Base-by-base conservation (phyloP, 1,284 basidiomycete species). In the Naganishia sp. region DNA sequence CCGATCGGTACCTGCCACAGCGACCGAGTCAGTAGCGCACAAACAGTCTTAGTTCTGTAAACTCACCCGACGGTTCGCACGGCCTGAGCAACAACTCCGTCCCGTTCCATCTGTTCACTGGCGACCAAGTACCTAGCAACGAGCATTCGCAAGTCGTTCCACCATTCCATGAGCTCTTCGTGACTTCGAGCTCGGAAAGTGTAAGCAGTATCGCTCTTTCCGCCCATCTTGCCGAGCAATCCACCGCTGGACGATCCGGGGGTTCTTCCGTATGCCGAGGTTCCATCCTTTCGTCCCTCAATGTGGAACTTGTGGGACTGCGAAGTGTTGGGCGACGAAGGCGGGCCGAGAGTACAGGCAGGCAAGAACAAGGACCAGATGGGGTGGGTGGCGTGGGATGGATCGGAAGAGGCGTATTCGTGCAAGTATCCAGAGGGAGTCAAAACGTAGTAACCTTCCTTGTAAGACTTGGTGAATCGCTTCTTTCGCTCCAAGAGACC, bases 151-250 rank as follows among this genome's bases (percentile, higher is more conserved):
- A 96, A 84, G 79, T 98, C 96, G 80, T 98, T 98, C 95, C 96
- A 99, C 90, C 96, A 97, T 81, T 98, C 95, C 92, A 98, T 94
- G 91, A 98, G 93, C 76, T 97, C 95, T 72, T 98, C 94, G 75
- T 92, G 87, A 71, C 87, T 89, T 70, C 94, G 84, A 52, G 90
- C 86, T 60, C 94, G 86, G 85, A 99, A 98, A 54, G 88, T 92
- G 87, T 91, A 98, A 28, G 92, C 92, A 67, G 82, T 81, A 66
- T 84, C 83, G 70, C 78, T 79, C 66, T 79, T 77, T 68, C 81
- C 78, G 68, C 82, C 79, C 67, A 84, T 75, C 73, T 87, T 85
- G 68, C 84, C 81, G 69, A 83, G 77, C 73, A 82, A 70, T 10
- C 87, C 87, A 0, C 82, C 81, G 75, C 86, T 86, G 0, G 82